A percentile compares a stretch with the other conserved stretches of the same genome.
Conservation (phyloP, 345 rosid species). For the Salix purpurea region DNA sequence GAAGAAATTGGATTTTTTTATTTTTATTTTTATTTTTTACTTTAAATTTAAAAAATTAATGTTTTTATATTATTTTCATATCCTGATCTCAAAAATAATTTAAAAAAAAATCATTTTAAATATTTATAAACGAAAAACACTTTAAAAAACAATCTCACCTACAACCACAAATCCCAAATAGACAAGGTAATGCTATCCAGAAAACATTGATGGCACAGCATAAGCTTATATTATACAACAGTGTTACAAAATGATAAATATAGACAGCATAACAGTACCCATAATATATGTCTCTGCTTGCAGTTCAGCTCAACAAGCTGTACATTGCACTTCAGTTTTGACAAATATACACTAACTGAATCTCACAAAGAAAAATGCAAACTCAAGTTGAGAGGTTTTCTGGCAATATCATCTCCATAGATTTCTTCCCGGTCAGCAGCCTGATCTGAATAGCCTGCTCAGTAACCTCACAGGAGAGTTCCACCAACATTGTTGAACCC, state of each 20-base stretch:
- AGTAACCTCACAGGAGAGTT: constrained; percentile 19
- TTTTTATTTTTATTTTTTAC: too few relatives aligned
- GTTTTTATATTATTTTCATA: too few relatives aligned
- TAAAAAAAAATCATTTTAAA: too few relatives aligned
- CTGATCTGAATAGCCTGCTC: constrained; percentile 14
- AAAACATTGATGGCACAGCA: neutral
- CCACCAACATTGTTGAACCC: constrained; percentile 1
- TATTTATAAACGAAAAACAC: too few relatives aligned
- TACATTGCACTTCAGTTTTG: neutral
- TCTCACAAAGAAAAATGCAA: neutral
- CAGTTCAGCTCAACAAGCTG: neutral
- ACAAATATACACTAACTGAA: neutral
- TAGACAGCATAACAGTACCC: neutral
- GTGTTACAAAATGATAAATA: neutral
- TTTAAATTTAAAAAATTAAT: too few relatives aligned
- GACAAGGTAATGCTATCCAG: neutral
- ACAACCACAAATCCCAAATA: too few relatives aligned
- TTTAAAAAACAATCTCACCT: too few relatives aligned
- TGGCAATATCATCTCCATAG: constrained; percentile 6
- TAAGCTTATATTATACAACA: neutral
- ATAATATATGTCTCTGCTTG: neutral
- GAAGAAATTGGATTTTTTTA: too few relatives aligned
- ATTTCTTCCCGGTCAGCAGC: constrained; percentile 4
- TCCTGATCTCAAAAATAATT: too few relatives aligned
- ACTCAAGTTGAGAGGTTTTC: constrained; percentile 16